Evolutionary conservation across 2,329 filamentous ascomycete species (phyloP), one percentile per base, ranked within the genome.

Genomic region (Aureobasidium pullulans): DNA sequence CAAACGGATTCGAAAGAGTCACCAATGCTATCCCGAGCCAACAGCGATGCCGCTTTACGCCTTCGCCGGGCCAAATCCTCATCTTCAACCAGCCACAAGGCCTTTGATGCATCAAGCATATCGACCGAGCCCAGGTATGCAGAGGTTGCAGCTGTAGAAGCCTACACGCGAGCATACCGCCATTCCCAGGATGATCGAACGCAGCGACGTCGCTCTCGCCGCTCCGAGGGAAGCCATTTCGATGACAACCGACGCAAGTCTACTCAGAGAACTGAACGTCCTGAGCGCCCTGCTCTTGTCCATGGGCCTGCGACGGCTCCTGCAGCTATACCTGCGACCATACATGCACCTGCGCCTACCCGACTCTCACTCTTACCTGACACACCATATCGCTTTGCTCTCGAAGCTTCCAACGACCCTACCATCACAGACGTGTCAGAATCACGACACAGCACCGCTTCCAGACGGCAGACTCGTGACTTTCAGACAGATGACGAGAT

Each of bases 141-240:
- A 7, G 79, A 83, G 40, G 77, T 81, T 40, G 85, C 86, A 23
- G 86, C 86, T 7, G 73, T 76, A 36, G 74, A 84, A 66, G 86
- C 86, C 1, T 88, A 82, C 67, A 69, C 74, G 6, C 76, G 80
- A 61, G 80, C 81, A n/a, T 75, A 75, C 57, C 56, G n/a, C 37
- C 52, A 50, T 13, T 50, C 31, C 16, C 56, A 50, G 32, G 31
- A 39, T 10, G 36, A 48, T 2, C 23, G 19, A 10, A 37, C 48
- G 31, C 44, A 48, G 28, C 43, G 46, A 31, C 60, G 47, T 6
- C 16, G 32, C 29, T 63, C 62, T 9, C 66, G 65, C 11, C 65
- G 63, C 47, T 67, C 65, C 4, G 69, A 72, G 59, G 70, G 70
- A 10, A 70, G 70, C 52, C 69, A 72, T 58, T 66, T 72, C 23